Conservation (phyloP, 1,284 basidiomycete genomes). For the Ganoderma lucidum region DNA sequence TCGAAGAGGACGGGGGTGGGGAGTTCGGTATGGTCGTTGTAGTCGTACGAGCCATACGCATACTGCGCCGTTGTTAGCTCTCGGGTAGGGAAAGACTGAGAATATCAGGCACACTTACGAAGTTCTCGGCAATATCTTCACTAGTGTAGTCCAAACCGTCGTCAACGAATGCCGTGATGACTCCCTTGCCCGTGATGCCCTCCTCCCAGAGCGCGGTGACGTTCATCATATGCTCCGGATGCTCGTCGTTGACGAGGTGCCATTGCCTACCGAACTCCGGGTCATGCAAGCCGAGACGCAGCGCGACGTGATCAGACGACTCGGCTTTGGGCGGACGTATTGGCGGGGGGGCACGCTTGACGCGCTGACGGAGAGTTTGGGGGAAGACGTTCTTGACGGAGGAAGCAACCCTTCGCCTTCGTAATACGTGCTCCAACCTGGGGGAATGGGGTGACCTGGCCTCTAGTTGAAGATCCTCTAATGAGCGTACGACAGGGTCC, state of each 20-base stretch:
- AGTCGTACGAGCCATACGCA: conserved; percentile 93
- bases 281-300: conserved; percentile 81
- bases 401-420: conserved; percentile 54
- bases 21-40: conserved; percentile 91
- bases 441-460: conserved; percentile 39
- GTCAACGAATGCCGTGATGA: conserved; percentile 93
- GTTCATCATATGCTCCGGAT: conserved; percentile 85
- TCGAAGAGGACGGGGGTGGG: conserved; percentile 91
- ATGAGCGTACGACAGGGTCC: conserved; percentile 63
- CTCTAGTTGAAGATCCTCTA: conserved; percentile 53
- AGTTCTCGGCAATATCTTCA: conserved; percentile 89
- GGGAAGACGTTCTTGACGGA: conserved; percentile 65
- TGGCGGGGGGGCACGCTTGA: conserved; percentile 75
- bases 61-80: conserved; percentile 58
- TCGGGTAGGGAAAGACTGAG: background rate
- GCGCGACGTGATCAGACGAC: conserved; percentile 58
- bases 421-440: conserved; percentile 51
- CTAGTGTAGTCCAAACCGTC: conserved; percentile 95
- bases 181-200: conserved; percentile 87
- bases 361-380: conserved; percentile 69
- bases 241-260: conserved; percentile 88
- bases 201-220: conserved; percentile 86
- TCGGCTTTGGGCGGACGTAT: conserved; percentile 42
- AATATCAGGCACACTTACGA: conserved; percentile 65
- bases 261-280: conserved; percentile 92